Conservation (phyloP, 208 protist species). For the Novymonas esmeraldas region DNA sequence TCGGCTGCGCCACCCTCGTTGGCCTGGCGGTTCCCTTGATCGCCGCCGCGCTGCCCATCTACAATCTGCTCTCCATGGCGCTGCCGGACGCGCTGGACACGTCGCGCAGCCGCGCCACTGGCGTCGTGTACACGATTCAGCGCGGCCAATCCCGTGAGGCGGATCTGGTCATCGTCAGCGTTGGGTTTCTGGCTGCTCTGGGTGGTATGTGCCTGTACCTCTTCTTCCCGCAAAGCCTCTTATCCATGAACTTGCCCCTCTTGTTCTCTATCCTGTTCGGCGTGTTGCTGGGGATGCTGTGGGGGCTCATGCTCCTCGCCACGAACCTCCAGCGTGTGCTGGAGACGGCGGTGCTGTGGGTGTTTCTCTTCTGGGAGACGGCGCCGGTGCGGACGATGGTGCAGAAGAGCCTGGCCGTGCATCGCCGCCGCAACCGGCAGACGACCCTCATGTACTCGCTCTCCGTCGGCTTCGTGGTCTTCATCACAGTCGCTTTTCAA, state of each 20-base stretch:
- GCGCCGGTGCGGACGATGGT: conserved; percentile 59
- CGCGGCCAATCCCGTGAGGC: conserved; percentile 29
- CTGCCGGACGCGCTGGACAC: conserved; percentile 90
- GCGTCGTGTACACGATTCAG: conserved; percentile 81
- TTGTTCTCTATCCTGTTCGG: conserved; percentile 95
- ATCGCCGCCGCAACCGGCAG: conserved; percentile 91
- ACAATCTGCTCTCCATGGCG: conserved; percentile 54
- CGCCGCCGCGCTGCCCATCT: conserved; percentile 88
- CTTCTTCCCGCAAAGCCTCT: conserved; percentile 89
- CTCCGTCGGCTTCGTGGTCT: conserved; percentile 92
- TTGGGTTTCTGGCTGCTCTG: conserved; percentile 56
- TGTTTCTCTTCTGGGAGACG: conserved; percentile 91
- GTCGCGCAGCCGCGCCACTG: conserved; percentile 36
- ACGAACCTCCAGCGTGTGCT: conserved; percentile 92
- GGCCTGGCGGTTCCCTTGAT: conserved; percentile 86
- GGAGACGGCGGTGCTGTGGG: conserved; percentile 38
- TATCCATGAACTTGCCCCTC: conserved; percentile 83
- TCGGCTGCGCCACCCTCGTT: conserved; percentile 71
- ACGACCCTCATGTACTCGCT: conserved; percentile 95
- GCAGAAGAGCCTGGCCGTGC: conserved; percentile 90
- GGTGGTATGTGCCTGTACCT: conserved; percentile 92
- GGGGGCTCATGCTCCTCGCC: conserved; percentile 88
- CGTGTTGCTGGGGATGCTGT: conserved; percentile 90
- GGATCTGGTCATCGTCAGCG: conserved; percentile 34
- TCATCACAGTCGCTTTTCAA: conserved; percentile 86